Conservation (phyloP, 305 asterid genomes). For the Andrographis paniculata region DNA sequence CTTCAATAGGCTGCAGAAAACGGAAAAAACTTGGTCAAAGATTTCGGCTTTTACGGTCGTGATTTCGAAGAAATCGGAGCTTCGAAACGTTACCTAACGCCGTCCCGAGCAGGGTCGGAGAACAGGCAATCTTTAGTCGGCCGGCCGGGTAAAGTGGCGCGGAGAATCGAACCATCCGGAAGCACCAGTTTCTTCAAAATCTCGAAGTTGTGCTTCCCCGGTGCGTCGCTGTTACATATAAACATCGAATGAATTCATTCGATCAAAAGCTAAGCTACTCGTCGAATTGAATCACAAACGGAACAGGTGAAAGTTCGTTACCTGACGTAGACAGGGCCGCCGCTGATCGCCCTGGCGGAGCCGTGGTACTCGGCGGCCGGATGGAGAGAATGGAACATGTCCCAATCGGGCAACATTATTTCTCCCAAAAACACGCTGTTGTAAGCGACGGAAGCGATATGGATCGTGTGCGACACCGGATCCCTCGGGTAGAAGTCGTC, state of each 20-base stretch:
- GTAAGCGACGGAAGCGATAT: constrained; percentile 78
- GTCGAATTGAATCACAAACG: no score
- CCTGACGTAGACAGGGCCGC: constrained; percentile 93
- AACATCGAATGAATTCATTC: no score
- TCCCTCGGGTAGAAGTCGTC: constrained; percentile 83
- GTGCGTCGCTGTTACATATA: constrained; percentile 64
- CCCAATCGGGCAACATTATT: constrained; percentile 89
- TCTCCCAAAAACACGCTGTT: constrained; percentile 75
- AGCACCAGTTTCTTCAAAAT: constrained; percentile 64
- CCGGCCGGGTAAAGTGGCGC: constrained; percentile 79
- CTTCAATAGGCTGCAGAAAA: constrained; percentile 54
- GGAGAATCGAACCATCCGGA: constrained; percentile 77
- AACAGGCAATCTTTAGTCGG: constrained; percentile 85
- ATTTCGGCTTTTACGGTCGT: no score
- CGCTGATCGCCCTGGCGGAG: constrained; percentile 90
- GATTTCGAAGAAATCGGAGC: no score
- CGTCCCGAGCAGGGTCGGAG: constrained; percentile 85
- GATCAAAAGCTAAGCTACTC: no score
- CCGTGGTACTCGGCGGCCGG: constrained; percentile 86
- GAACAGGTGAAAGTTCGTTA: constrained; percentile 7
- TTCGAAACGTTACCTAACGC: constrained; percentile 50
- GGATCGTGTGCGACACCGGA: constrained; percentile 76
- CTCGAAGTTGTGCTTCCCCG: constrained; percentile 80
- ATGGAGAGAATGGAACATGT: constrained; percentile 89
- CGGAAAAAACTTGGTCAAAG: no score